Conservation (phyloP, 495 filamentous ascomycete species). For the Emericellopsis terricola region DNA sequence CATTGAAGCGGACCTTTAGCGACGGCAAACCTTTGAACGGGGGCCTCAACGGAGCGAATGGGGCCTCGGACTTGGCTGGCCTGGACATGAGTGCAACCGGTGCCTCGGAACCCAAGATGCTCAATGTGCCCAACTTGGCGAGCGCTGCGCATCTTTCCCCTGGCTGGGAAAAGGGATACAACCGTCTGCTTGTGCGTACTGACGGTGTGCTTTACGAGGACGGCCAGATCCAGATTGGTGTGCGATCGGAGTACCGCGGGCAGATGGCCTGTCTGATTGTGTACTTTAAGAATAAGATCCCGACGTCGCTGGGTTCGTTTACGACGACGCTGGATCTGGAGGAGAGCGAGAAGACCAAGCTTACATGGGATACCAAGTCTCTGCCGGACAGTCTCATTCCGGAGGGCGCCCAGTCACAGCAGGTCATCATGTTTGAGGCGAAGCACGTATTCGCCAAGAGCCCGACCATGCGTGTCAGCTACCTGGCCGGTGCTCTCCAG, state of each 20-base stretch:
- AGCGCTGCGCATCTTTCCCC: slow-evolving; percentile 84
- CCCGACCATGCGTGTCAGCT: slow-evolving; percentile 86
- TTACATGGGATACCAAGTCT: slow-evolving; percentile 71
- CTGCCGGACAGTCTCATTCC: slow-evolving; percentile 71
- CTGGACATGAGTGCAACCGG: slow-evolving; percentile 52
- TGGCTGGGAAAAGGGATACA: slow-evolving; percentile 87
- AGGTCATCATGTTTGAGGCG: slow-evolving; percentile 86
- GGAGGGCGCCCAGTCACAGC: slow-evolving; percentile 64
- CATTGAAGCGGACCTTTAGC: slow-evolving; percentile 73
- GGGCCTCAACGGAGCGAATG: slow-evolving; percentile 33
- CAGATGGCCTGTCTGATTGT: slow-evolving; percentile 90
- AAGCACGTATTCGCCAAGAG: slow-evolving; percentile 64
- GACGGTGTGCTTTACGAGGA: slow-evolving; percentile 94
- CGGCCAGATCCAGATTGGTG: slow-evolving; percentile 77
- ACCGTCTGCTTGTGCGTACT: slow-evolving; percentile 54
- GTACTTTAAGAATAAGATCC: slow-evolving; percentile 88
- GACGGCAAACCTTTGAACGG: slow-evolving; percentile 33
- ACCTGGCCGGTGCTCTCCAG: slow-evolving; percentile 85
- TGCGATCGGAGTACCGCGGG: slow-evolving; percentile 84
- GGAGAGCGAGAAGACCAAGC: slow-evolving; percentile 39
- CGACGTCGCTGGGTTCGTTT: slow-evolving; percentile 66
- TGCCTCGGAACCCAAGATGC: slow-evolving; percentile 32
- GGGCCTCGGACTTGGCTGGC: slow-evolving; percentile 50
- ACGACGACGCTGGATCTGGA: slow-evolving; percentile 84
- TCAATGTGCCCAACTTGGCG: slow-evolving; percentile 64